A percentile compares a stretch with the other conserved stretches of the same genome.
These are phyloP conservation scores for Tetrahymena malaccensis DNA, from an alignment of 73 alveolate genomes.

Conservation along the genomic window DNA sequence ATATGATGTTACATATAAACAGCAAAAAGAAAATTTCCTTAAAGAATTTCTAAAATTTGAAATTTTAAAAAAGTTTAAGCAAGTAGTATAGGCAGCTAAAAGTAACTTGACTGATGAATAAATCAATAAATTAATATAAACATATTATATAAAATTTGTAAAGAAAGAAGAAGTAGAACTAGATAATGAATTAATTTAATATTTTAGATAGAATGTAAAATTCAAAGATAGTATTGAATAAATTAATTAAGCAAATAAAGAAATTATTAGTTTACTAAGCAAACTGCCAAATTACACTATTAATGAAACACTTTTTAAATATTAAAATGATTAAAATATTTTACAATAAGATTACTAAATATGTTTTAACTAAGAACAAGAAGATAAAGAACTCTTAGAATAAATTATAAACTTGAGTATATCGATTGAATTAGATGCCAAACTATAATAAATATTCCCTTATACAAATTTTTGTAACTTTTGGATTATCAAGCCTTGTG, in stretches of 20 bases:
- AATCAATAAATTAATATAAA: too few relatives aligned
- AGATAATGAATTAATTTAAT: neutral
- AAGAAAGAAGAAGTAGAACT: neutral
- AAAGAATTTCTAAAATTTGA: conserved; percentile 43
- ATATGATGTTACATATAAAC: conserved; percentile 40
- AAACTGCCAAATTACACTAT: too few relatives aligned
- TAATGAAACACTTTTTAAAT: neutral
- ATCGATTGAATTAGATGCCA: neutral
- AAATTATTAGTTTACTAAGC: neutral
- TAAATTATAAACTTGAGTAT: neutral
- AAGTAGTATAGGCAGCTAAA: neutral
- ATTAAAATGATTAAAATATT: too few relatives aligned
- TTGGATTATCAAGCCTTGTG: conserved; percentile 90
- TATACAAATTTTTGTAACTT: conserved; percentile 38
- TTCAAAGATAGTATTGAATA: too few relatives aligned
- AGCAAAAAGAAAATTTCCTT: conserved; percentile 27
- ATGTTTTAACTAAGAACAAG: neutral
- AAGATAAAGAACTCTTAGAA: neutral
- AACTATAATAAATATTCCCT: neutral
- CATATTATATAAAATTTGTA: too few relatives aligned
- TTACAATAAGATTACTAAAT: neutral
- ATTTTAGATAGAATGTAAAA: too few relatives aligned
- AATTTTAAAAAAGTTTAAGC: conserved; percentile 36
- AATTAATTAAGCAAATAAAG: too few relatives aligned
- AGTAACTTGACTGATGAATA: neutral